Base-by-base conservation (phyloP, 305 asterid species). In the Fraxinus albicans region DNA sequence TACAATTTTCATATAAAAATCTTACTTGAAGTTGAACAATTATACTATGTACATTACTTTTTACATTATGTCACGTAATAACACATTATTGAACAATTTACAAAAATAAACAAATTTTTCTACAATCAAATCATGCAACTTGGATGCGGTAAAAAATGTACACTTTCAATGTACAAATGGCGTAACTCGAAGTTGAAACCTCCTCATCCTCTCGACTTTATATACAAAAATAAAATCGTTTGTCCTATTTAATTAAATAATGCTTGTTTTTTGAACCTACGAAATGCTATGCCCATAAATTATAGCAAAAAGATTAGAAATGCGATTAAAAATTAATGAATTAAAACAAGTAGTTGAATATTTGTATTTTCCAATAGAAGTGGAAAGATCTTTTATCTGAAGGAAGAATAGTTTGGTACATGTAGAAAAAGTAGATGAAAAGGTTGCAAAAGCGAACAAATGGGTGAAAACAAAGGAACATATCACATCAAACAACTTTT, bases 401-500 rank as follows among this genome's bases (percentile, higher is more conserved):
- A 35, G 85, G 81, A 86, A 78, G 80, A 42, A 69, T 69, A 15
- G 79, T 84, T 86, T 6, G 80, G 87, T 72, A 70, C 81, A 70
- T 70, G 73, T 63, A 80, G 60, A 82, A 85, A 84, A 84, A 86
- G 90, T 76, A 53, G 81, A 84, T 73, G 89, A 86, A 82, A 87
- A 82, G 86, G 88, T 80, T 74, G 85, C 50, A 75, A 79, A 89
- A 90, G 88, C 25, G 79, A 83, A 89, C 58, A 83, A 84, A 79
- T 76, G 77, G 81, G 87, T 85, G 83, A 80, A 88, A 90, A 88
- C 89, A 87, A 92, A 86, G 58, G 79, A 78, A 79, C 91, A 83
- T 70, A 87, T 92, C 93, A 89, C 87, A 87, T 92, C 95, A 82
- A 78, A 86, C 85, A 81, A 89, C 92, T 90, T 92, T 91, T 89